phyloP scores from a whole-genome alignment of 192 early-diverging fungal species.

The Haplosporangium gracile region DNA sequence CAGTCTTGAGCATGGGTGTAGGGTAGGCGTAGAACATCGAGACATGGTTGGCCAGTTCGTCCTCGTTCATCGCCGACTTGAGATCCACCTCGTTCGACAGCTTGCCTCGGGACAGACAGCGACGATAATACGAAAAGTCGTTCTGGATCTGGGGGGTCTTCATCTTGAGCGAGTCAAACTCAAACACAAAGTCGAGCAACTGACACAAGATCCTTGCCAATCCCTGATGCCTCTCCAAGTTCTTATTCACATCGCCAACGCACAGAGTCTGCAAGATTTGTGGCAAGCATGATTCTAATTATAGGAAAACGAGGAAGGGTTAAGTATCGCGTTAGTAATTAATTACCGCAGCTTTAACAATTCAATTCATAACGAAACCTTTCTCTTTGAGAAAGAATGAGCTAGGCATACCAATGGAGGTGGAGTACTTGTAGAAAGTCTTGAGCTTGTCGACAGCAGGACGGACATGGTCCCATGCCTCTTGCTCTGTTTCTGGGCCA shows the following conservation, averaged over 20 bases:
- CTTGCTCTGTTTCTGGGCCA: conserved; percentile 86
- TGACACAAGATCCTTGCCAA: conserved; percentile 86
- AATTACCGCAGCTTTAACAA: neutral
- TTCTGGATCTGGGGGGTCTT: conserved; percentile 90
- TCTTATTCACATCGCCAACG: conserved; percentile 72
- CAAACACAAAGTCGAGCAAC: conserved; percentile 88
- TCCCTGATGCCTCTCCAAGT: conserved; percentile 81
- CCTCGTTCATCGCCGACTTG: conserved; percentile 75
- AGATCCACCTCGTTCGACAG: conserved; percentile 73
- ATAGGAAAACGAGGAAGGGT: conserved; percentile 4
- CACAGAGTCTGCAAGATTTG: conserved; percentile 77
- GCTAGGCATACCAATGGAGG: conserved; percentile 73
- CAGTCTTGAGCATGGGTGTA: conserved; percentile 90
- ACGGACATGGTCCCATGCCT: conserved; percentile 87
- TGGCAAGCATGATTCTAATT: conserved; percentile 71
- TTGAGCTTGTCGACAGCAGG: conserved; percentile 85
- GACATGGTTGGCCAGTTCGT: conserved; percentile 93
- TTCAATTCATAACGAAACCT: too few species aligned
- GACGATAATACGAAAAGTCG: conserved; percentile 97
- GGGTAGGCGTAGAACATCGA: conserved; percentile 98
- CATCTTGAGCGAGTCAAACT: conserved; percentile 96
- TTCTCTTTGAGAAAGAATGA: too few species aligned
- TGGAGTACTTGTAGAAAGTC: conserved; percentile 86
- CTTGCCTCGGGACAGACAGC: conserved; percentile 86
- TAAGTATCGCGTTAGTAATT: neutral